phyloP scores from a whole-genome alignment of 1,284 basidiomycete genomes.

The Ustilago trichophora region DNA sequence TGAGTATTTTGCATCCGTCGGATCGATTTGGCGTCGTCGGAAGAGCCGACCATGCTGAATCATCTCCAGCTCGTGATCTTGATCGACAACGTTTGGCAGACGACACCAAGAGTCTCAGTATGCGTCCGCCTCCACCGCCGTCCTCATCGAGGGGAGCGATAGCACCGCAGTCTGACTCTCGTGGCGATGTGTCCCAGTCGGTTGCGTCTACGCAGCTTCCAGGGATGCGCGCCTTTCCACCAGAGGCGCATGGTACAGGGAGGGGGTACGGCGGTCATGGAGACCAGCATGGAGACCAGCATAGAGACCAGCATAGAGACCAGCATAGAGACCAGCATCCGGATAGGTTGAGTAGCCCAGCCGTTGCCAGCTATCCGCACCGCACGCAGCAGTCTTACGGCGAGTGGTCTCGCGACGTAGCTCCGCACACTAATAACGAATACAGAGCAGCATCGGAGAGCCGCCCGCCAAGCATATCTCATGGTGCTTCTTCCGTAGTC shows the following conservation, averaged over 20 bases:
- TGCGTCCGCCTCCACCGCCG: slow-evolving; percentile 16
- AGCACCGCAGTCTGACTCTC: neutral
- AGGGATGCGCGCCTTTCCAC: neutral
- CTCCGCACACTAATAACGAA: neutral
- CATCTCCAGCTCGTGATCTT: neutral
- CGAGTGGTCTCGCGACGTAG: neutral
- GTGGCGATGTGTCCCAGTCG: neutral
- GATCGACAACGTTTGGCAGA: neutral
- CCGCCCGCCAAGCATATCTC: neutral
- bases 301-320: neutral
- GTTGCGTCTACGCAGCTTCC: slow-evolving; percentile 3
- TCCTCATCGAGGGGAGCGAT: neutral
- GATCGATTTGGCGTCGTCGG: no score
- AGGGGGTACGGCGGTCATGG: neutral
- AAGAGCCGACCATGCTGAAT: slow-evolving; percentile 5
- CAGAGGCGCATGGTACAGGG: neutral
- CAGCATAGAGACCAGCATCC: neutral
- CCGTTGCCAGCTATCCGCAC: neutral
- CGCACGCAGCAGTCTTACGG: neutral
- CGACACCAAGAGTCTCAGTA: slow-evolving; percentile 1
- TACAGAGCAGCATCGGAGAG: neutral
- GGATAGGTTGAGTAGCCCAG: neutral
- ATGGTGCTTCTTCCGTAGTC: neutral
- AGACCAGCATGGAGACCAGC: neutral
- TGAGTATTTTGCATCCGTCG: slow-evolving; percentile 7